Conservation (phyloP, 179 eudicot species). For the Spergularia azorica region DNA sequence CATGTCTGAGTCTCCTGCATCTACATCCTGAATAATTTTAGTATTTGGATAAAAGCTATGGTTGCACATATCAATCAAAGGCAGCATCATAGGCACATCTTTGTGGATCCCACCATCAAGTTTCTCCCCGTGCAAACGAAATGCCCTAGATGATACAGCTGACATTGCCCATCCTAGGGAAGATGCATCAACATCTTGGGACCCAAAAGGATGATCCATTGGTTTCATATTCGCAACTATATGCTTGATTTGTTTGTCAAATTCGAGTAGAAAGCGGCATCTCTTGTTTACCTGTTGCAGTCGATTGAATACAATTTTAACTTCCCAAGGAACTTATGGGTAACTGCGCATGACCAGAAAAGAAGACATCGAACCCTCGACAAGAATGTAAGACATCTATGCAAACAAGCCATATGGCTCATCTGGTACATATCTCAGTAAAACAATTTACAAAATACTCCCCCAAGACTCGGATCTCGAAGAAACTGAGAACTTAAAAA, state of each 20-base stretch:
- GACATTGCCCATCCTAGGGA: slow-evolving; percentile 98
- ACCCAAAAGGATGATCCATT: slow-evolving; percentile 77
- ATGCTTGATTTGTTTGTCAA: slow-evolving; percentile 62
- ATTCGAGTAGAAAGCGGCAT: slow-evolving; percentile 89
- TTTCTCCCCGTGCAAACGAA: slow-evolving; percentile 66
- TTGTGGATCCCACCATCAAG: slow-evolving; percentile 44
- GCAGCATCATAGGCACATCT: slow-evolving; percentile 88
- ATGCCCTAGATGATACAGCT: slow-evolving; percentile 95
- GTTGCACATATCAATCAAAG: slow-evolving; percentile 96
- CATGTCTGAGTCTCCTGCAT: slow-evolving; percentile 42
- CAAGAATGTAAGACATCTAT: background rate
- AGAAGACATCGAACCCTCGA: background rate
- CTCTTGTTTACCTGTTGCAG: slow-evolving; percentile 78
- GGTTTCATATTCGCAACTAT: slow-evolving; percentile 47
- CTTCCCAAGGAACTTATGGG: background rate
- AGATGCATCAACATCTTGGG: slow-evolving; percentile 79
- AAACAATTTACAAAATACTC: background rate
- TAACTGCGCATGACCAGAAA: background rate
- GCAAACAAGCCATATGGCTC: background rate
- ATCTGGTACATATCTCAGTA: background rate
- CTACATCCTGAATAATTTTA: slow-evolving; percentile 70
- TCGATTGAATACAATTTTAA: background rate
- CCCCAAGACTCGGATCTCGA: background rate
- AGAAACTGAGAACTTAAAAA: background rate
- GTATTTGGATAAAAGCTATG: slow-evolving; percentile 90